These are phyloP conservation scores for Pilasporangium apinafurcum DNA, from an alignment of 352 stramenopile species.

Conservation along the genomic window DNA sequence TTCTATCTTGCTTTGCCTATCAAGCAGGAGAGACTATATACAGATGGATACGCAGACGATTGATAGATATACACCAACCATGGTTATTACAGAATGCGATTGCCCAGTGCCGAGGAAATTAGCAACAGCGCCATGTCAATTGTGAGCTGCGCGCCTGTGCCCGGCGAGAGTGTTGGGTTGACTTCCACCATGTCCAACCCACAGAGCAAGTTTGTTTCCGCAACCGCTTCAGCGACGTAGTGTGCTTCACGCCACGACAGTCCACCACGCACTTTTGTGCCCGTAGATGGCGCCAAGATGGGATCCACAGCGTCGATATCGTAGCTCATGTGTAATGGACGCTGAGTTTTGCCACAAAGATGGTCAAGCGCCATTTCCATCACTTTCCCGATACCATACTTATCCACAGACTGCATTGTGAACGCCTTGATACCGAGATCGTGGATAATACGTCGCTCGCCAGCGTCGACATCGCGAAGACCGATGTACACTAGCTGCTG, in stretches of 20 bases:
- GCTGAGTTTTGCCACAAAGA: slow-evolving; percentile 79
- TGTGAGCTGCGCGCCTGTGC: slow-evolving; percentile 84
- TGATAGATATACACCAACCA: neutral
- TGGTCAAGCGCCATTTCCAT: slow-evolving; percentile 97
- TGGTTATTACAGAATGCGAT: slow-evolving; percentile 81
- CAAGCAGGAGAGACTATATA: no score
- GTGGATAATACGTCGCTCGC: slow-evolving; percentile 88
- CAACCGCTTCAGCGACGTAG: slow-evolving; percentile 92
- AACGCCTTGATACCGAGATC: slow-evolving; percentile 93
- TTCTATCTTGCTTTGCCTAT: no score
- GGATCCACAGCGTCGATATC: slow-evolving; percentile 98
- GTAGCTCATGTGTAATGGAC: slow-evolving; percentile 95
- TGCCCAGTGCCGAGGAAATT: slow-evolving; percentile 90
- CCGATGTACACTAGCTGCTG: slow-evolving; percentile 95
- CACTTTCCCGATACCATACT: slow-evolving; percentile 93
- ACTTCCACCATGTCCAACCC: slow-evolving; percentile 95
- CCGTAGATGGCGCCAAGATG: slow-evolving; percentile 91
- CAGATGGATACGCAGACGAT: no score
- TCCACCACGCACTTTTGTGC: slow-evolving; percentile 92
- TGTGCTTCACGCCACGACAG: slow-evolving; percentile 96
- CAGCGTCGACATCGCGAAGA: slow-evolving; percentile 90
- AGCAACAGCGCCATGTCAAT: slow-evolving; percentile 92
- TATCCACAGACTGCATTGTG: slow-evolving; percentile 96
- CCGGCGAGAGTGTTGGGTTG: slow-evolving; percentile 89
- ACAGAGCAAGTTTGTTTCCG: slow-evolving; percentile 85